Evolutionary conservation across 2,329 filamentous ascomycete species (phyloP).

Genomic region (Mollisia scopiformis): DNA sequence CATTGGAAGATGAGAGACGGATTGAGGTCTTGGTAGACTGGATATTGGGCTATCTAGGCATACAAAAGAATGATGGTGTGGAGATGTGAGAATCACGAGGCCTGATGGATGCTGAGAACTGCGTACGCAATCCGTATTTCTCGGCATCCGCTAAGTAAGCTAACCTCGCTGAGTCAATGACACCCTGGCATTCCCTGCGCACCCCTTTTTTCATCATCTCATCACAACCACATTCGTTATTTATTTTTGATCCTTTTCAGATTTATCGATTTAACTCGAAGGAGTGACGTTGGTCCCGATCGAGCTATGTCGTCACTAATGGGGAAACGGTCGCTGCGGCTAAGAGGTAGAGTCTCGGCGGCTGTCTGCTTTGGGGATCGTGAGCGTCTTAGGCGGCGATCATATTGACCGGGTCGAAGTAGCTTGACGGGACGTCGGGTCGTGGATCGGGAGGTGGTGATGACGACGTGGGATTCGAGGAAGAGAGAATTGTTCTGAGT

Average conservation of each 20-base stretch:
- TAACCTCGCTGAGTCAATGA: neutral
- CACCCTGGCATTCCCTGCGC: neutral
- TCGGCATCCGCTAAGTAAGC: neutral
- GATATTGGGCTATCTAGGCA: neutral
- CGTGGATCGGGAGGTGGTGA: neutral
- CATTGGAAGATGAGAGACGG: neutral
- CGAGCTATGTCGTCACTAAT: neutral
- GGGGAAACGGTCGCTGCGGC: neutral
- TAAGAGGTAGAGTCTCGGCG: constrained; percentile 5
- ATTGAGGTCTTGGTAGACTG: neutral
- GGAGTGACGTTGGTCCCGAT: neutral
- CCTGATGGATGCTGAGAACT: neutral
- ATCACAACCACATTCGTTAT: neutral
- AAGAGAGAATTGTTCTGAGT: no score
- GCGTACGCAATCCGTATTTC: neutral
- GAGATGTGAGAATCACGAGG: neutral
- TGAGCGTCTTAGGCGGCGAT: neutral
- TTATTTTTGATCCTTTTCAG: neutral
- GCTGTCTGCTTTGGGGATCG: neutral
- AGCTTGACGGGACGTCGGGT: neutral
- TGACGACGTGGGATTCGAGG: neutral
- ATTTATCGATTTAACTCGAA: neutral
- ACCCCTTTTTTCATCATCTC: neutral
- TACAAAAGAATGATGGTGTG: neutral
- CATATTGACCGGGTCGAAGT: neutral